These are phyloP conservation scores for Dactylonectria macrodidyma DNA, from an alignment of 2,329 filamentous ascomycete species.

Conservation along the genomic window DNA sequence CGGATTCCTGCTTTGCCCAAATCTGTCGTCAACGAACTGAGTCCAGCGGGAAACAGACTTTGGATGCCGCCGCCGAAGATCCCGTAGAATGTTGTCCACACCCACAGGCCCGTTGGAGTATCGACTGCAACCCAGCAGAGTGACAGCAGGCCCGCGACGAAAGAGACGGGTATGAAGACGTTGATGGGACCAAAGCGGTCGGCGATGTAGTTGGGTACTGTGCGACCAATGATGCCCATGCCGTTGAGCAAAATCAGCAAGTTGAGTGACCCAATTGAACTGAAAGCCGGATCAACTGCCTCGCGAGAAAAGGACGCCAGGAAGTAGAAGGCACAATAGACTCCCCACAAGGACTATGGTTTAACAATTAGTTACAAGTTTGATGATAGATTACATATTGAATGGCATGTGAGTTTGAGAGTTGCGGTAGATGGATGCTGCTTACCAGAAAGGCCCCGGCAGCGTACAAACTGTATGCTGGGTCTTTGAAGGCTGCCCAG, in stretches of 20 bases:
- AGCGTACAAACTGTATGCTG: background rate
- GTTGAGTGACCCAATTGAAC: conserved; percentile 11
- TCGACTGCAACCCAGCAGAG: conserved; percentile 10
- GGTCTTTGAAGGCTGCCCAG: background rate
- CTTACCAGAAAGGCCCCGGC: background rate
- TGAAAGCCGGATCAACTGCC: background rate
- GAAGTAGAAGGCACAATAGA: conserved; percentile 11
- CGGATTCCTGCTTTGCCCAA: conserved; percentile 9
- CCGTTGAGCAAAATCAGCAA: conserved; percentile 17
- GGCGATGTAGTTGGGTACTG: conserved; percentile 5
- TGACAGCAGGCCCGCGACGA: background rate
- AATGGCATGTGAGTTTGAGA: background rate
- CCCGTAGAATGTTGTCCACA: conserved; percentile 16
- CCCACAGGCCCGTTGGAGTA: background rate
- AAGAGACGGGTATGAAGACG: background rate
- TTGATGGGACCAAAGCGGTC: conserved; percentile 11
- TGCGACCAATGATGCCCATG: conserved; percentile 5
- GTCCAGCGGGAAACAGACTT: conserved; percentile 8
- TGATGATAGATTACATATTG: background rate
- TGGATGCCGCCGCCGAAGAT: background rate
- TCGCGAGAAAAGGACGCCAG: conserved; percentile 8
- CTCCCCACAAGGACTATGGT: background rate
- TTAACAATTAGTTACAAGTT: background rate
- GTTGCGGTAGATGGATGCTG: background rate
- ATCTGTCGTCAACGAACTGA: conserved; percentile 3